Base-by-base conservation (phyloP, 139 green algal genomes). In the Eudorina sp. region DNA sequence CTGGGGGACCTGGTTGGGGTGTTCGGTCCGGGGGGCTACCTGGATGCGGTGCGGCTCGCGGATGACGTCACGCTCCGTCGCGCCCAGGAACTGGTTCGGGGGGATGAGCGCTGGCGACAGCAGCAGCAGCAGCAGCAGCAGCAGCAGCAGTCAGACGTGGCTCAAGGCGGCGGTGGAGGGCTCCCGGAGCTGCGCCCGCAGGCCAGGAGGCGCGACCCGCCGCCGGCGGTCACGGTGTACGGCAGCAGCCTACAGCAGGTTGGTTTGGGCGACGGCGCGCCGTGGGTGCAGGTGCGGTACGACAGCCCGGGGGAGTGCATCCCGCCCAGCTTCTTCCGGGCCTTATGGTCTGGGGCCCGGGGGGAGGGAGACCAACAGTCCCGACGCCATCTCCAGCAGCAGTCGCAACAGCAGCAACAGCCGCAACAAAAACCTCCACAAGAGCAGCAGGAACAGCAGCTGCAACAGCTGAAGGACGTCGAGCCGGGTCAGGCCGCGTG, bases 281-380 rank as follows among this genome's bases (percentile, higher is more conserved):
- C n/a, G n/a, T n/a, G n/a, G 43, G 80, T 86, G 60, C 80, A 86
- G 80, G 41, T 86, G n/a, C 41, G 43, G 2, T 60, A 41, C 4
- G 80, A 86, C 29, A 3, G 6, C 11, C 19, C 80, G 6, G 40
- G 80, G 0, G 31, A 14, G 19, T 31, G 4, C 45, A 85, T 85
- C 21, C 79, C 79, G 55, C 58, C 79, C 21, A 27, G 16, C 29
- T 74, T 85, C 58, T 75, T 85, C 79, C 79, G 79, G 7, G 40
- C 55, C 0, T 7, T 85, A 18, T 85, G 79, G 79, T 25, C 36
- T 46, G n/a, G n/a, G n/a, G n/a, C n/a, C n/a, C n/a, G n/a, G n/a
- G n/a, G n/a, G n/a, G n/a, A n/a, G n/a, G n/a, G n/a, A n/a, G n/a
- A n/a, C n/a, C n/a, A n/a, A n/a, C n/a, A n/a, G n/a, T n/a, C n/a